phyloP scores from a whole-genome alignment of 1,139 yeast species.

The Yamadazyma atmosphaerica region DNA sequence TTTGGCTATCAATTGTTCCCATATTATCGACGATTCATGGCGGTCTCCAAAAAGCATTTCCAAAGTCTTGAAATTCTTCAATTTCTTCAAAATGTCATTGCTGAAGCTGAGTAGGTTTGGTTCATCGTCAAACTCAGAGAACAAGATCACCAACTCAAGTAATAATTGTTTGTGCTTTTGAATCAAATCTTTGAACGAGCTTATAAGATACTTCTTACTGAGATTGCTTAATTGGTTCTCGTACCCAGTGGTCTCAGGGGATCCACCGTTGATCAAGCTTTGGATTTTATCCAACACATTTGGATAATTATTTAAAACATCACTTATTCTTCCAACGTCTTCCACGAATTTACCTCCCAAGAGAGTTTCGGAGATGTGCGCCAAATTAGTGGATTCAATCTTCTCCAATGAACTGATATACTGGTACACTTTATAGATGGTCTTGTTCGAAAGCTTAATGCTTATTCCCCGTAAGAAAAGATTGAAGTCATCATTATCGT shows the following conservation, averaged over 20 bases:
- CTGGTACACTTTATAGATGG: conserved; percentile 22
- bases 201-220: conserved; percentile 5
- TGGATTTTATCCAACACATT: conserved; percentile 15
- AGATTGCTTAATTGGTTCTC: conserved; percentile 7
- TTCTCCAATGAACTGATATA: conserved; percentile 5
- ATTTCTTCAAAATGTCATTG: conserved; percentile 10
- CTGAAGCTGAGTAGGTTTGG: conserved; percentile 5
- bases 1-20: conserved; percentile 9
- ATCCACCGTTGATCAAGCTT: conserved; percentile 18
- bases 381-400: conserved; percentile 7
- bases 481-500: conserved; percentile 17
- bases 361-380: conserved; percentile 9
- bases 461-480: conserved; percentile 7
- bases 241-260: conserved; percentile 8
- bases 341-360: conserved; percentile 8
- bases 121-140: conserved; percentile 14
- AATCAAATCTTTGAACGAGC: conserved; percentile 12
- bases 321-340: conserved; percentile 13
- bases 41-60: conserved; percentile 12
- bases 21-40: conserved; percentile 9
- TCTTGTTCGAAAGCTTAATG: conserved; percentile 25
- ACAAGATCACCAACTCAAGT: conserved; percentile 10
- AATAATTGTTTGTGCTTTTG: conserved; percentile 11
- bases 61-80: conserved; percentile 11
- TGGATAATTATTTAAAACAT: conserved; percentile 22